Conservation (phyloP, 2,329 filamentous ascomycete genomes). For the Parafenestella ontariensis region DNA sequence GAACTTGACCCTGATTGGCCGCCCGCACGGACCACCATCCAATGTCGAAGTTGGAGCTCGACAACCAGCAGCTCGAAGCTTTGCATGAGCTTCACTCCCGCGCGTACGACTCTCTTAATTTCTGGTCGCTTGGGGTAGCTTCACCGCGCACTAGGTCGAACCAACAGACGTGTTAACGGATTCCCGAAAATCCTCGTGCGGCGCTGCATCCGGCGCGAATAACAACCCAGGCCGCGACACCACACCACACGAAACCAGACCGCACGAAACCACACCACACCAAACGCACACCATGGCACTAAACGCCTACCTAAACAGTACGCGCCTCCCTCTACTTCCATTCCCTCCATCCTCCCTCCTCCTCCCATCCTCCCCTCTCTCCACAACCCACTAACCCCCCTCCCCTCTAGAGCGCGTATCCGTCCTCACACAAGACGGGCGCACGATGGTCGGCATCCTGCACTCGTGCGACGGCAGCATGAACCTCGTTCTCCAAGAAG, state of each 20-base stretch:
- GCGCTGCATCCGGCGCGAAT: no score
- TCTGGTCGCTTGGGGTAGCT: no score
- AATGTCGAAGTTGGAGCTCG: slow-evolving; percentile 2
- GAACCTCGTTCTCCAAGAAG: slow-evolving; percentile 85
- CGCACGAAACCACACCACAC: not conserved
- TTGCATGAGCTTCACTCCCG: no score
- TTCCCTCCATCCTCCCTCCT: no score
- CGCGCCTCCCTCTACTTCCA: no score
- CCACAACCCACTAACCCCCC: not conserved
- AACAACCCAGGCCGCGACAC: no score
- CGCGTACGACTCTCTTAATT: no score
- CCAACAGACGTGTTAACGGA: no score
- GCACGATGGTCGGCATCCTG: slow-evolving; percentile 77
- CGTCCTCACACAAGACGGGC: slow-evolving; percentile 89
- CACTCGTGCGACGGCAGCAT: slow-evolving; percentile 89
- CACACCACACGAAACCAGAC: not conserved
- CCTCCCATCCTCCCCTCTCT: not conserved
- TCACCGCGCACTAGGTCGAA: no score
- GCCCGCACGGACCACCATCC: slow-evolving; percentile 3
- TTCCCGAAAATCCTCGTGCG: no score
- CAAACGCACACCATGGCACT: slow-evolving; percentile 46
- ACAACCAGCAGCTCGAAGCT: not conserved
- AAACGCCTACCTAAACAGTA: slow-evolving; percentile 54
- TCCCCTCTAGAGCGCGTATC: slow-evolving; percentile 78
- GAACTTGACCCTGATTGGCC: slow-evolving; percentile 2